A percentile compares a stretch with the other conserved stretches of the same genome.
phyloP scores from a whole-genome alignment of 306 rosid genomes.

The Begonia masoniana region DNA sequence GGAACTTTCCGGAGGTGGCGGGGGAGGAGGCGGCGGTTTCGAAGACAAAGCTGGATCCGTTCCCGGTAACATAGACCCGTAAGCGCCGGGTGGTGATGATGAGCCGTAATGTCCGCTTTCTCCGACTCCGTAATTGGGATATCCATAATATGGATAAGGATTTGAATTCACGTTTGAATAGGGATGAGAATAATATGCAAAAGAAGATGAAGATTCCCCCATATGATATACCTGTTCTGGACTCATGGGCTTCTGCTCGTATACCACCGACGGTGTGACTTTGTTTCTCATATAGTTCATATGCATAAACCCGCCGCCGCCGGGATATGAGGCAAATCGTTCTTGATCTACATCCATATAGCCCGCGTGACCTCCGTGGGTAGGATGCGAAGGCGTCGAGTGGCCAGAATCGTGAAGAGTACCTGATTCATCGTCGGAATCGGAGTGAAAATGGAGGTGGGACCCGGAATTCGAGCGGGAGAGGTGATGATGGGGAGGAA shows the following conservation, averaged over 20 bases:
- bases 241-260: constrained; percentile 42
- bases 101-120: constrained; percentile 21
- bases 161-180: constrained; percentile 13
- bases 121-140: constrained; percentile 27
- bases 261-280: constrained; percentile 53
- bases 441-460: constrained; percentile 57
- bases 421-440: constrained; percentile 35
- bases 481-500: constrained; percentile 17
- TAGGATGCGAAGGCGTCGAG: constrained; percentile 46
- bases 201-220: constrained; percentile 64
- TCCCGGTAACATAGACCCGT: constrained; percentile 19
- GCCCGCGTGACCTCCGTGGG: constrained; percentile 12
- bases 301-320: constrained; percentile 23
- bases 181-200: constrained; percentile 11
- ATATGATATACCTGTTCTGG: constrained; percentile 29
- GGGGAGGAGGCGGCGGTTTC: constrained; percentile 71
- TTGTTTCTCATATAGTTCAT: constrained; percentile 65
- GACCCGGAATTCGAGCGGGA: constrained; percentile 51
- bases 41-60: constrained; percentile 22
- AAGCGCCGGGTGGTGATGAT: constrained; percentile 16
- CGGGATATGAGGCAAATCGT: constrained; percentile 15
- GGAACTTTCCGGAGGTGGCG: constrained; percentile 70
- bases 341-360: constrained; percentile 18
- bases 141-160: constrained; percentile 18
- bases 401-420: constrained; percentile 35